Conservation (phyloP, 768 basidiomycete species). For the Suillus decipiens region DNA sequence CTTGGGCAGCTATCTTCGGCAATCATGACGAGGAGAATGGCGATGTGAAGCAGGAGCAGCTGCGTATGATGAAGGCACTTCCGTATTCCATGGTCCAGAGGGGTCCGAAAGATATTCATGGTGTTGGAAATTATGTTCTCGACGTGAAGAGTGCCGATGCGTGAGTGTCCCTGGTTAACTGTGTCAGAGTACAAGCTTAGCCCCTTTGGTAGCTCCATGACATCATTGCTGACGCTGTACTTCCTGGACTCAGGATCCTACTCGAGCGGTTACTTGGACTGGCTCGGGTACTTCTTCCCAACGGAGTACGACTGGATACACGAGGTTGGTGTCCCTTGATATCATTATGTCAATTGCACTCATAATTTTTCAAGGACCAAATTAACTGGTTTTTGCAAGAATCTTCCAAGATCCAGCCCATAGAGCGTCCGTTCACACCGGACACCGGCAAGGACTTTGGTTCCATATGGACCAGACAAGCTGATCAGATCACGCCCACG, state of each 20-base stretch:
- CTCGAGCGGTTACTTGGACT: constrained; percentile 57
- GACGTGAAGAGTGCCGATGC: constrained; percentile 83
- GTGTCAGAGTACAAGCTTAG: constrained; percentile 12
- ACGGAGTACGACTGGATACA: constrained; percentile 88
- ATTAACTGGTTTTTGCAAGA: constrained; percentile 90
- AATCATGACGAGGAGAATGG: constrained; percentile 90
- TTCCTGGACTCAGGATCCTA: constrained; percentile 90
- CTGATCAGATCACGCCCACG: constrained; percentile 58
- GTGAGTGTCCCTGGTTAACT: constrained; percentile 46
- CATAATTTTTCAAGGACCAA: constrained; percentile 50
- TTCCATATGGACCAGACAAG: constrained; percentile 62
- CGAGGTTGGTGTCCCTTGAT: constrained; percentile 42
- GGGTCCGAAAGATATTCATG: constrained; percentile 85
- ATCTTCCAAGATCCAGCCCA: constrained; percentile 71
- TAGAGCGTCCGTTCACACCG: constrained; percentile 82
- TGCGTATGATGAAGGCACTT: constrained; percentile 70
- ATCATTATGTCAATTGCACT: background rate
- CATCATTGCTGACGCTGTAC: constrained; percentile 87
- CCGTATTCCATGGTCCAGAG: constrained; percentile 83
- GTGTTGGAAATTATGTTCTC: constrained; percentile 89
- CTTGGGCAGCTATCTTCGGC: constrained; percentile 93
- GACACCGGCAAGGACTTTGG: constrained; percentile 74
- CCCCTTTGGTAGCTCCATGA: constrained; percentile 63
- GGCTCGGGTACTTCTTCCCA: constrained; percentile 59
- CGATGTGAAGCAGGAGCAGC: constrained; percentile 59